Evolutionary conservation across 2,329 filamentous ascomycete species (phyloP).

Genomic region (Lecanosticta acicola): DNA sequence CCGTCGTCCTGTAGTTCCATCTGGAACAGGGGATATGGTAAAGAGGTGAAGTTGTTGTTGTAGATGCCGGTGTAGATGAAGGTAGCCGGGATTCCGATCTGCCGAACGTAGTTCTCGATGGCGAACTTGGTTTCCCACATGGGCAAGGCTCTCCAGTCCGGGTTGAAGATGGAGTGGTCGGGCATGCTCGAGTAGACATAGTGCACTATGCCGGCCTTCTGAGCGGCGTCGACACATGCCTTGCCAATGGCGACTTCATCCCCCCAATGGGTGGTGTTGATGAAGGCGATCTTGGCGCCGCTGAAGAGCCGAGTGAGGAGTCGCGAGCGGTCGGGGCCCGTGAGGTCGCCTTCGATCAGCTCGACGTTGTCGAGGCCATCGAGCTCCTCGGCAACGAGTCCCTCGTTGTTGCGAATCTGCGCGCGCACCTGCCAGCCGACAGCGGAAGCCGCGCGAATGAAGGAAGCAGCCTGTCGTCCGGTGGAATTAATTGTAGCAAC

Average conservation of each 20-base stretch:
- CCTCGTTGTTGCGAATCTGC: slow-evolving; percentile 80
- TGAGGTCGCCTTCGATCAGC: slow-evolving; percentile 62
- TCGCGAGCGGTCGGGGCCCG: slow-evolving; percentile 26
- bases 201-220: slow-evolving; percentile 76
- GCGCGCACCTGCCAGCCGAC: slow-evolving; percentile 91
- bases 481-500: slow-evolving; percentile 94
- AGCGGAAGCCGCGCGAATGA: slow-evolving; percentile 88
- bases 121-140: slow-evolving; percentile 90
- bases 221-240: slow-evolving; percentile 82
- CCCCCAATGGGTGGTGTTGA: slow-evolving; percentile 96
- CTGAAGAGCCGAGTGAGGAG: slow-evolving; percentile 51
- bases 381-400: slow-evolving; percentile 83
- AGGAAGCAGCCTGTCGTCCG: slow-evolving; percentile 88
- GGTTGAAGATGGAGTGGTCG: slow-evolving; percentile 76
- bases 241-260: slow-evolving; percentile 88
- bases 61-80: slow-evolving; percentile 97
- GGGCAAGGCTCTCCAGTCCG: slow-evolving; percentile 73
- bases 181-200: slow-evolving; percentile 98
- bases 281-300: slow-evolving; percentile 83
- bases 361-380: slow-evolving; percentile 75
- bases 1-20: slow-evolving; percentile 83
- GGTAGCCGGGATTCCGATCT: slow-evolving; percentile 76
- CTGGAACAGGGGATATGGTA: slow-evolving; percentile 88
- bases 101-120: slow-evolving; percentile 83
- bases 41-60: slow-evolving; percentile 97